A percentile compares a stretch with the other conserved stretches of the same genome.
Conservation (phyloP, 306 rosid genomes). For the Cicer pinnatifidum region DNA sequence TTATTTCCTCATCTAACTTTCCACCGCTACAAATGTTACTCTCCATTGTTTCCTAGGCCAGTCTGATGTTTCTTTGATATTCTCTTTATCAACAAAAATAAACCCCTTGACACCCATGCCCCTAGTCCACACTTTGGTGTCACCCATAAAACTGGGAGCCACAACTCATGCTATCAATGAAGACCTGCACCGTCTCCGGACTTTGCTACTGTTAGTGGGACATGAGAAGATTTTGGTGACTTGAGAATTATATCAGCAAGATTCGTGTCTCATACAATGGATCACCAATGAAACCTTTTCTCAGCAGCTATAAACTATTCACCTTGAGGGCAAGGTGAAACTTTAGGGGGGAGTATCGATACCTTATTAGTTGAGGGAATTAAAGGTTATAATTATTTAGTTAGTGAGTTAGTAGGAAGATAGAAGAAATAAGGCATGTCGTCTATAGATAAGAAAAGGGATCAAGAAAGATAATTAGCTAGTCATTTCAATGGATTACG, state of each 20-base stretch:
- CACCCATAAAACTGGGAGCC: not conserved
- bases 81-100: not conserved
- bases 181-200: not conserved
- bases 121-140: not conserved
- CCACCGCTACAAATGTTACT: no score
- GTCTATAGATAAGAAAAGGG: not conserved
- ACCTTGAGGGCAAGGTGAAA: conserved; percentile 5
- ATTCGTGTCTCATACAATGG: not conserved
- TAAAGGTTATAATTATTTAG: not conserved
- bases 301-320: not conserved
- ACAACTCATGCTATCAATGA: not conserved
- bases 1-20: no score
- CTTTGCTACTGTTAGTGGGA: not conserved
- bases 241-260: not conserved
- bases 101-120: not conserved
- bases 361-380: not conserved
- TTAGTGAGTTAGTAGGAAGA: not conserved
- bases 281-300: not conserved
- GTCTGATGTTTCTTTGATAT: no score
- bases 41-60: no score
- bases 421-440: not conserved
- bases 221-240: not conserved
- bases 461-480: not conserved
- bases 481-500: conserved; percentile 5
- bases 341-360: not conserved